phyloP scores from a whole-genome alignment of 371 early-diverging fungal genomes.

The Apophysomyces variabilis region DNA sequence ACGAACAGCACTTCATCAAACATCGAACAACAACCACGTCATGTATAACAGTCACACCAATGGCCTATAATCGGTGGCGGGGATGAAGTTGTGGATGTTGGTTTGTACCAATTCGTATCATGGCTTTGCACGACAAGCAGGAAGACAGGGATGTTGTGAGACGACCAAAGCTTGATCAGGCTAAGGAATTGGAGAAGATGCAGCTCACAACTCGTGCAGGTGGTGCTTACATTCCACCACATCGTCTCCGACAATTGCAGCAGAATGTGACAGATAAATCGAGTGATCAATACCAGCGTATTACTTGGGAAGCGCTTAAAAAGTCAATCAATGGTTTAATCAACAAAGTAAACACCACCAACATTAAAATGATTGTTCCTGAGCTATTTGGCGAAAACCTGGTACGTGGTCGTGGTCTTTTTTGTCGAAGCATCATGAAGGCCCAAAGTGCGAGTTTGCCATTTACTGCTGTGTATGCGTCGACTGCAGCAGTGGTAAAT shows the following conservation, averaged over 20 bases:
- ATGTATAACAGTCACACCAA: too few relatives aligned
- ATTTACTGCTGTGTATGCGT: conserved; percentile 94
- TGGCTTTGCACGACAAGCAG: conserved; percentile 8
- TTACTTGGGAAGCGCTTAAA: conserved; percentile 95
- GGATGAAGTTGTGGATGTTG: not conserved
- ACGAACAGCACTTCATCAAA: too few relatives aligned
- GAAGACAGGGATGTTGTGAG: conserved; percentile 16
- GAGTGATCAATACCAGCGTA: conserved; percentile 82
- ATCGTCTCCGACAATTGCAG: conserved; percentile 84
- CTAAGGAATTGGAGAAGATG: conserved; percentile 33
- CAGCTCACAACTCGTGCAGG: conserved; percentile 58
- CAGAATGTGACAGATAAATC: conserved; percentile 76
- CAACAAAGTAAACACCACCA: conserved; percentile 93
- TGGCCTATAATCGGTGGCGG: not conserved
- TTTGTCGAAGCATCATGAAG: conserved; percentile 88
- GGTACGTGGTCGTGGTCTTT: conserved; percentile 91
- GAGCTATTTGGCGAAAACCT: conserved; percentile 93
- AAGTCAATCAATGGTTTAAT: conserved; percentile 95
- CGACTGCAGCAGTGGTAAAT: conserved; percentile 88
- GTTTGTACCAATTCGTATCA: not conserved
- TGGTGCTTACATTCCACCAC: conserved; percentile 95
- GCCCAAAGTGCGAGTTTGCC: conserved; percentile 91
- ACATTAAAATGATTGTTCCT: conserved; percentile 90
- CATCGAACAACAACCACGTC: too few relatives aligned
- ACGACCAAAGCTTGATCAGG: conserved; percentile 22